Evolutionary conservation across 1,284 basidiomycete genomes (phyloP).

Genomic region (Trametes versicolor): DNA sequence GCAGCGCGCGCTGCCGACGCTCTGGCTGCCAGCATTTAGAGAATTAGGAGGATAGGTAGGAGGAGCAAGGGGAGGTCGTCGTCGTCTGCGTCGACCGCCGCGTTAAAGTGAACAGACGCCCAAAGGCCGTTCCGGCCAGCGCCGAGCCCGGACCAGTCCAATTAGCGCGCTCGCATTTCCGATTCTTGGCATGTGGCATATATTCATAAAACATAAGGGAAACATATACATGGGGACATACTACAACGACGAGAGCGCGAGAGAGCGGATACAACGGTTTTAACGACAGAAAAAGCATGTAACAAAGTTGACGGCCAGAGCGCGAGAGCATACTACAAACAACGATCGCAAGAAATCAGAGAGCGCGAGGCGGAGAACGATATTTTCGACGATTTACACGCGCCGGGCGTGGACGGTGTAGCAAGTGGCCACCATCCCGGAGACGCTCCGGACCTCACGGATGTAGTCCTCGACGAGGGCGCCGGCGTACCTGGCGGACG

Average conservation of each 20-base stretch:
- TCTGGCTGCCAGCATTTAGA: slow-evolving; percentile 66
- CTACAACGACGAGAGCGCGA: background rate
- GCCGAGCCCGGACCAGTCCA: slow-evolving; percentile 25
- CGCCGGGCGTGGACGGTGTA: slow-evolving; percentile 48
- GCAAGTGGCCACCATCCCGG: slow-evolving; percentile 54
- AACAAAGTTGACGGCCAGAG: background rate
- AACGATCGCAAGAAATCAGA: background rate
- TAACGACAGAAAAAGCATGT: background rate
- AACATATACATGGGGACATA: slow-evolving; percentile 12
- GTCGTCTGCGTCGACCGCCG: slow-evolving; percentile 9
- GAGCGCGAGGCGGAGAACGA: background rate
- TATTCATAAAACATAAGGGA: slow-evolving; percentile 23
- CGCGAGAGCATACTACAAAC: slow-evolving; percentile 13
- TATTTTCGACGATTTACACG: slow-evolving; percentile 6
- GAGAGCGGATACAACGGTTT: background rate
- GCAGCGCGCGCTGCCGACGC: slow-evolving; percentile 64
- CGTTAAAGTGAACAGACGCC: slow-evolving; percentile 16
- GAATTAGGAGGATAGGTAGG: slow-evolving; percentile 18
- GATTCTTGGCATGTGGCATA: slow-evolving; percentile 15
- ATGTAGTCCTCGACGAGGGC: slow-evolving; percentile 51
- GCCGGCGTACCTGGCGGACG: slow-evolving; percentile 47
- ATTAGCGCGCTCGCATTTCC: slow-evolving; percentile 28
- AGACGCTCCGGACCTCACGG: slow-evolving; percentile 51
- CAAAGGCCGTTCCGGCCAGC: slow-evolving; percentile 23
- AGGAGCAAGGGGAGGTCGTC: slow-evolving; percentile 22